A percentile compares a stretch with the other conserved stretches of the same genome.
phyloP scores from a whole-genome alignment of 2,329 filamentous ascomycete genomes.

The Lachnellula hyalina region DNA sequence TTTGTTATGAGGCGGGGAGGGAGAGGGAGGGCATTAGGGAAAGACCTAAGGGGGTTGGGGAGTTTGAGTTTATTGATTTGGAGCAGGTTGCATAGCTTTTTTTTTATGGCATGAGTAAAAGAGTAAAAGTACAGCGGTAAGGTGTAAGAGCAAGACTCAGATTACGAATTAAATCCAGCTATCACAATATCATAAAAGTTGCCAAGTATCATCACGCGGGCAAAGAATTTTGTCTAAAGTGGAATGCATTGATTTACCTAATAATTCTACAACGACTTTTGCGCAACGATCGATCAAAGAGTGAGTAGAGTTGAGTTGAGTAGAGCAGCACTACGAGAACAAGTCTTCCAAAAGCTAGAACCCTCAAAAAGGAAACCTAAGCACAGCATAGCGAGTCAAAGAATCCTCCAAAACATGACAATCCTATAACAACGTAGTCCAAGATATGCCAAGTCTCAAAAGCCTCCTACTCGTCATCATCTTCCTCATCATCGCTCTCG shows the following conservation, averaged over 20 bases:
- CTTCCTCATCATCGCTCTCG: constrained; percentile 62
- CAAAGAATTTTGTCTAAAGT: not conserved
- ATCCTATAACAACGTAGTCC: not conserved
- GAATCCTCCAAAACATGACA: not conserved
- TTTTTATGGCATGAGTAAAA: not conserved
- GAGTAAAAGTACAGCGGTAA: not conserved
- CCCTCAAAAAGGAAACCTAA: constrained; percentile 4
- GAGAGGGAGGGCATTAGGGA: constrained; percentile 30
- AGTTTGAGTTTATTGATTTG: constrained; percentile 29
- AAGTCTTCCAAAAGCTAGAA: constrained; percentile 3
- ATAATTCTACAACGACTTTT: not conserved
- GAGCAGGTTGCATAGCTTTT: not conserved
- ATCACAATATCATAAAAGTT: too few relatives aligned
- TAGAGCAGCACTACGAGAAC: constrained; percentile 1
- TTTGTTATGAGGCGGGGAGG: constrained; percentile 29
- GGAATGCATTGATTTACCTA: not conserved
- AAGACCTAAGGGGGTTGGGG: constrained; percentile 39
- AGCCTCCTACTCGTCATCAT: constrained; percentile 44
- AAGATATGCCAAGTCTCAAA: not conserved
- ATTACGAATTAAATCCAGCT: too few relatives aligned
- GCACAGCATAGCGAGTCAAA: not conserved
- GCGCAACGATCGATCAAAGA: not conserved
- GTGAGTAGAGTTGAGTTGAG: not conserved
- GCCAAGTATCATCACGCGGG: not conserved
- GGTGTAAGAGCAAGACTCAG: not conserved